phyloP scores from a whole-genome alignment of 1,284 basidiomycete genomes.

The Fistulina hepatica region DNA sequence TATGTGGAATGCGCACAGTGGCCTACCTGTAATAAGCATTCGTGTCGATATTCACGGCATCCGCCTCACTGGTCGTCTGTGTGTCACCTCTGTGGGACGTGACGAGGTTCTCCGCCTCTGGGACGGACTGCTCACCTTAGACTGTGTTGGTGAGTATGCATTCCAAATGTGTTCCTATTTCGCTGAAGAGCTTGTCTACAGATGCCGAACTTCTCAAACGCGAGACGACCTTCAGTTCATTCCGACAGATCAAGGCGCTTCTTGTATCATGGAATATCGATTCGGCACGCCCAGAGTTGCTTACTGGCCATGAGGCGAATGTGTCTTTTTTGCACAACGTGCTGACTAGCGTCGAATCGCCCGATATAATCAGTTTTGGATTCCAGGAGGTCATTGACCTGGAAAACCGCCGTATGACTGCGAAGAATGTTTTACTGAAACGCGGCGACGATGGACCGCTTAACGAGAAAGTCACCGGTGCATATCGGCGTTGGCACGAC shows the following conservation, averaged over 20 bases:
- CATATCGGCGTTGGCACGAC: slow-evolving; percentile 86
- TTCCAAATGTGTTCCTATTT: slow-evolving; percentile 4
- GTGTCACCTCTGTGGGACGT: slow-evolving; percentile 69
- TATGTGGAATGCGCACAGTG: slow-evolving; percentile 79
- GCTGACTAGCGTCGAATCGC: slow-evolving; percentile 56
- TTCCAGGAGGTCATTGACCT: slow-evolving; percentile 96
- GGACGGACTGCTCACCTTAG: slow-evolving; percentile 80
- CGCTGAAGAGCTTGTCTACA: slow-evolving; percentile 21
- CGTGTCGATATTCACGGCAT: slow-evolving; percentile 67
- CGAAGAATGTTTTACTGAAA: slow-evolving; percentile 71
- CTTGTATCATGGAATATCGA: slow-evolving; percentile 93
- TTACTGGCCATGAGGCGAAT: slow-evolving; percentile 55
- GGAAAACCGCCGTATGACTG: slow-evolving; percentile 83
- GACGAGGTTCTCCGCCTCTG: slow-evolving; percentile 74
- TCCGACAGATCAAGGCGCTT: slow-evolving; percentile 70
- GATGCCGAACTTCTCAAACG: slow-evolving; percentile 68
- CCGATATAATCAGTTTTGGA: slow-evolving; percentile 89
- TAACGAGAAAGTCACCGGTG: slow-evolving; percentile 70
- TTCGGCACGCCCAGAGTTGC: slow-evolving; percentile 69
- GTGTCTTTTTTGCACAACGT: slow-evolving; percentile 63
- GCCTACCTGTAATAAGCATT: slow-evolving; percentile 66
- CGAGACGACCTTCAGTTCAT: slow-evolving; percentile 71
- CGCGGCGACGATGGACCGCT: slow-evolving; percentile 47
- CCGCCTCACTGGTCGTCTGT: slow-evolving; percentile 49
- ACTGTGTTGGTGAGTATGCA: slow-evolving; percentile 70